These are phyloP conservation scores for Pseudognaphalium luteoalbum DNA, from an alignment of 129 eudicot species.

Conservation along the genomic window DNA sequence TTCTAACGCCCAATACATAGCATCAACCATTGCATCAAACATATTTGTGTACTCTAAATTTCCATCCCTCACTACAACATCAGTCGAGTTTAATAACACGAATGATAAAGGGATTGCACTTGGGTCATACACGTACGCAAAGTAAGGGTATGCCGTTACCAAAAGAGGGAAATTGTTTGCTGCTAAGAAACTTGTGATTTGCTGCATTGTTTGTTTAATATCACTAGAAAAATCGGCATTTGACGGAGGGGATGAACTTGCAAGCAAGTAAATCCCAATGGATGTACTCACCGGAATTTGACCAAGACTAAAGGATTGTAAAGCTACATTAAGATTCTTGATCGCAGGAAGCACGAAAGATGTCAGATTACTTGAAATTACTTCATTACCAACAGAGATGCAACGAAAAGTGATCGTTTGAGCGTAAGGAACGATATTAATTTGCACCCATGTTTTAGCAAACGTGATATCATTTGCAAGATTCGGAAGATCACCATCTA, in stretches of 20 bases:
- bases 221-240: slow-evolving; percentile 13
- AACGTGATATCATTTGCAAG: slow-evolving; percentile 27
- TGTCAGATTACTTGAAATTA: slow-evolving; percentile 23
- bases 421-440: slow-evolving; percentile 36
- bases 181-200: slow-evolving; percentile 20
- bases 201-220: slow-evolving; percentile 17
- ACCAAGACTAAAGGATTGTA: slow-evolving; percentile 20
- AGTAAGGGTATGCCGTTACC: slow-evolving; percentile 49
- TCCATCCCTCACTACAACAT: slow-evolving; percentile 39
- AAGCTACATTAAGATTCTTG: slow-evolving; percentile 29
- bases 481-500: slow-evolving; percentile 32
- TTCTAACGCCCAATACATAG: slow-evolving; percentile 38
- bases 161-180: slow-evolving; percentile 31
- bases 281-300: slow-evolving; percentile 36
- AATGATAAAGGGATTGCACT: slow-evolving; percentile 13
- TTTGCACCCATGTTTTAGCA: slow-evolving; percentile 38
- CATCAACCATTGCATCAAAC: slow-evolving; percentile 51
- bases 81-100: slow-evolving; percentile 33
- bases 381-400: slow-evolving; percentile 48
- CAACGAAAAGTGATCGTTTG: slow-evolving; percentile 29
- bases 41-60: slow-evolving; percentile 34
- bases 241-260: slow-evolving; percentile 42
- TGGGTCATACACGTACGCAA: slow-evolving; percentile 29
- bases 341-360: slow-evolving; percentile 32
- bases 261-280: slow-evolving; percentile 23